Percentiles rank a stretch among this genome's conserved stretches.
These are phyloP conservation scores for Penicillium fimorum DNA, from an alignment of 495 filamentous ascomycete genomes.

Conservation along the genomic window DNA sequence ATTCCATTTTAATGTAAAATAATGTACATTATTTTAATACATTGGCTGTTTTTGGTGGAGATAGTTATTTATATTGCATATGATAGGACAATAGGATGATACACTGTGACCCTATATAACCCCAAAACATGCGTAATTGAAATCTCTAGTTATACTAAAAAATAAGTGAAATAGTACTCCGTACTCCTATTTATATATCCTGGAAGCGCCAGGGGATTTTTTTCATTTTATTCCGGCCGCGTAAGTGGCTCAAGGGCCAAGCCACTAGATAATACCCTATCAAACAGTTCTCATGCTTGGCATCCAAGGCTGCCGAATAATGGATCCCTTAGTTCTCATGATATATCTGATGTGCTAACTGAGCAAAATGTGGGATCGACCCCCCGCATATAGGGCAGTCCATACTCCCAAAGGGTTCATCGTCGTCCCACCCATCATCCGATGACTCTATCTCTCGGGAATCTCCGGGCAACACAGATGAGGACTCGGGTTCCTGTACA, in stretches of 20 bases:
- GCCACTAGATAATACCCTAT: neutral
- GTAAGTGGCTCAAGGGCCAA: slow-evolving; percentile 6
- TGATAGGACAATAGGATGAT: no score
- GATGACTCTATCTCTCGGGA: slow-evolving; percentile 16
- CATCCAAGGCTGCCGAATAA: slow-evolving; percentile 12
- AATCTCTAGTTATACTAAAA: no score
- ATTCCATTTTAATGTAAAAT: neutral
- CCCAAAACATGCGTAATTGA: no score
- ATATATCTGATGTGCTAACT: slow-evolving; percentile 68
- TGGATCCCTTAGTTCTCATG: slow-evolving; percentile 38
- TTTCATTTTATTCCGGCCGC: neutral
- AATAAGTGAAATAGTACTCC: no score
- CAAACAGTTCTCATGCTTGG: neutral
- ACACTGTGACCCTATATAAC: no score
- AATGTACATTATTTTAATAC: neutral
- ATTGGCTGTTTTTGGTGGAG: no score
- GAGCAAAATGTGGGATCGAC: slow-evolving; percentile 68
- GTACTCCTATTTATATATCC: no score
- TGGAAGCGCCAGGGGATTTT: no score
- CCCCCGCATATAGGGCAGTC: slow-evolving; percentile 61
- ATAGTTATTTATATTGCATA: no score
- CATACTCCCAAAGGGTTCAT: slow-evolving; percentile 34
- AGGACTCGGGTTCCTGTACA: slow-evolving; percentile 10
- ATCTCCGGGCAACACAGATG: neutral
- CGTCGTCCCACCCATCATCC: slow-evolving; percentile 35